Conservation (phyloP, 1,284 basidiomycete genomes). For the Microbotryum saponariae region DNA sequence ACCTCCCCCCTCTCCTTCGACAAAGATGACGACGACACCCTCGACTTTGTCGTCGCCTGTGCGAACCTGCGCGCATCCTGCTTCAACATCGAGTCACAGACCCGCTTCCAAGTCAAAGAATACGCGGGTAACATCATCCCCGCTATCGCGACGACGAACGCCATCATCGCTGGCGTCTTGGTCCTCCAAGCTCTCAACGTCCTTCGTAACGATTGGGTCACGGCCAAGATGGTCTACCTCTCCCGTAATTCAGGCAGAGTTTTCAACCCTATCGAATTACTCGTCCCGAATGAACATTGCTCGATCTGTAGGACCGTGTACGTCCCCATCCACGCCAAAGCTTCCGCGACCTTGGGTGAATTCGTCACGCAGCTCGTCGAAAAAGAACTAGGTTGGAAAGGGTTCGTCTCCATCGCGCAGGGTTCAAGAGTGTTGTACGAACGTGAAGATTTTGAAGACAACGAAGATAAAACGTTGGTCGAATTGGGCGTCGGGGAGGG, state of each 20-base stretch:
- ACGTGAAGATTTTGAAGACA: constrained; percentile 79
- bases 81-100: constrained; percentile 81
- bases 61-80: constrained; percentile 85
- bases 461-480: constrained; percentile 60
- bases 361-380: constrained; percentile 56
- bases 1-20: constrained; percentile 71
- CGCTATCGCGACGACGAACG: constrained; percentile 97
- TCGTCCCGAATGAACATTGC: constrained; percentile 63
- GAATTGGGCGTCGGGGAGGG: constrained; percentile 63
- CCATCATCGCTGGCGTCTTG: constrained; percentile 88
- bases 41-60: constrained; percentile 92
- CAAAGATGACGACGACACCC: constrained; percentile 94
- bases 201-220: constrained; percentile 43
- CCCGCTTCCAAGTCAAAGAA: constrained; percentile 95
- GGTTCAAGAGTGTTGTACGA: constrained; percentile 73
- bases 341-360: constrained; percentile 60
- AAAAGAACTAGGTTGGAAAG: constrained; percentile 37
- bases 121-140: constrained; percentile 99
- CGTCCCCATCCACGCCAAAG: constrained; percentile 61
- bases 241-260: constrained; percentile 43
- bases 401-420: constrained; percentile 77
- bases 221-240: constrained; percentile 33
- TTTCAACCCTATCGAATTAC: constrained; percentile 45
- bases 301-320: constrained; percentile 83
- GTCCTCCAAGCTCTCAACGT: constrained; percentile 85